A percentile compares a stretch with the other conserved stretches of the same genome.
Evolutionary conservation across 176 grass and related monocot genomes (phyloP).

Genomic region (Oryza glaberrima): DNA sequence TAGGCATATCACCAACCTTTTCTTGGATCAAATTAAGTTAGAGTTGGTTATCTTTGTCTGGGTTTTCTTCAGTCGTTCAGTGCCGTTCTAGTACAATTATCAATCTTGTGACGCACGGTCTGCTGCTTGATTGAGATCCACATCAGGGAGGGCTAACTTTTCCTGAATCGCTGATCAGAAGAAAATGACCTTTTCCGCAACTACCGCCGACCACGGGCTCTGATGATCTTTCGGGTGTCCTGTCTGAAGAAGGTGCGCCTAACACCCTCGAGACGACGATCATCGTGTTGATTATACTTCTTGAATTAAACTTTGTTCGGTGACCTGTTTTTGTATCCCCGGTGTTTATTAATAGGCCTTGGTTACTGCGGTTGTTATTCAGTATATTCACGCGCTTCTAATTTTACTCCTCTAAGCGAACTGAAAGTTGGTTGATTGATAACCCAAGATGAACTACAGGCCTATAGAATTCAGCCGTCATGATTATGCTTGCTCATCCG

Average conservation of each 20-base stretch:
- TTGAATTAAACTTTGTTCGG: slow-evolving; percentile 22
- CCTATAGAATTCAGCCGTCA: background rate
- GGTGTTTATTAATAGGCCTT: background rate
- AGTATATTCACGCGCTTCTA: background rate
- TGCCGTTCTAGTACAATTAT: slow-evolving; percentile 1
- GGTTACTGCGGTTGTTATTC: background rate
- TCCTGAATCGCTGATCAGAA: background rate
- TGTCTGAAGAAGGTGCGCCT: slow-evolving; percentile 55
- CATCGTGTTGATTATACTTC: background rate
- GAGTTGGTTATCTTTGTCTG: background rate
- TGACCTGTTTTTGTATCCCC: slow-evolving; percentile 7
- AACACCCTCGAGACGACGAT: slow-evolving; percentile 32
- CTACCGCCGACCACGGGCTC: slow-evolving; percentile 39
- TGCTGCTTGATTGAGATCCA: background rate
- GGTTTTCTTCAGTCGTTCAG: background rate
- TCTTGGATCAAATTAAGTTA: background rate
- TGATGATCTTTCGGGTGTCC: slow-evolving; percentile 37
- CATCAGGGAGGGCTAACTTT: background rate
- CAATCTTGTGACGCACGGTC: slow-evolving; percentile 9
- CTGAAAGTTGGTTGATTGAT: background rate
- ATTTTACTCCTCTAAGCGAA: slow-evolving; percentile 14
- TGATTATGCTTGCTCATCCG: background rate
- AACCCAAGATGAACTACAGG: background rate
- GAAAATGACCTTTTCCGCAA: slow-evolving; percentile 15
- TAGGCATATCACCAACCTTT: background rate